Evolutionary conservation across 2,329 filamentous ascomycete species (phyloP), one percentile per base, ranked within the genome.

Genomic region (Tolypocladium endophyticum): DNA sequence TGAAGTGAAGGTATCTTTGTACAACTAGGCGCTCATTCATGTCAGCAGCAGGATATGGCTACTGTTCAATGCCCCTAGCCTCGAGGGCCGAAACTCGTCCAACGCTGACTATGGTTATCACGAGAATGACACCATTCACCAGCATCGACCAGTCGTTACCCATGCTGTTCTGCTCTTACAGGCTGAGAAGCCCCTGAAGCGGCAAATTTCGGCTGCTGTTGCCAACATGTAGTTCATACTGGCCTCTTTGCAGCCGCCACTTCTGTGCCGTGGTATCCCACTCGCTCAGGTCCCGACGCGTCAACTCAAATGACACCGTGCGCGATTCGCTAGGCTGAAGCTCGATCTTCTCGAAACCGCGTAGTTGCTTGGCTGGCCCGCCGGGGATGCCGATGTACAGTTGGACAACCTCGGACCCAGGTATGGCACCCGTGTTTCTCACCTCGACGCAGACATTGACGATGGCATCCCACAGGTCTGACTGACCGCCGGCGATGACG

Each of bases 191-290:
- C 6, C 74, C 75, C 45, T 70, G 65, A 55, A 81, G 66, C 28
- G 74, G 74, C 61, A 82, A 61, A 39, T 76, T 68, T 35, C 77
- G 70, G 63, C 79, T 81, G 61, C 78, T 82, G 3, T 72, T 72
- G 0, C 81, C 81, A 4, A 82, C 75, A 59, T 68, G 76, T 5
- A 83, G 60, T 3, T 61, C 64, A 61, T 81, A 82, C 16, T 69
- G 66, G 0, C 80, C 80, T 28, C 68, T 71, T 56, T 73, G 75
- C 58, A 86, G 65, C 53, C 75, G 74, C 87, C 87, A 89, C 65
- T 81, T 81, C 72, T 88, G 85, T 38, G 76, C 76, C 1, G 69
- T 72, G 5, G 81, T 77, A 67, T 88, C 84, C 87, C 87, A 89
- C 33, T 84, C 76, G 69, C 85, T 88, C 56, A 89, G 66, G 66